Base-by-base conservation (phyloP, 192 early-diverging fungal species). In the Entrophospora sp. region DNA sequence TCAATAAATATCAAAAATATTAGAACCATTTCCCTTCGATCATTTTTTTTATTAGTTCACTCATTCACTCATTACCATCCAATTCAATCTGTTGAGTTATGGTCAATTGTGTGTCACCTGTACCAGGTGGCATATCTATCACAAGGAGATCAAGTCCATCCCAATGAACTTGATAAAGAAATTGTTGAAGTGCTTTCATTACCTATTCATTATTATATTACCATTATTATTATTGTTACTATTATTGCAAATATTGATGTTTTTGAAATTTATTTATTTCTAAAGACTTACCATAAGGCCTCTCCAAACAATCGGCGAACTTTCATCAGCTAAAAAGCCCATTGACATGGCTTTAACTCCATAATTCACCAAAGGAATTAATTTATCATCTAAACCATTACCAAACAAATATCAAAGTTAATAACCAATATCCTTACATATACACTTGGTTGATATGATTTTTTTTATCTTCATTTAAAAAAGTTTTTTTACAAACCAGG, bases 61-160 rank as follows among this genome's bases (percentile, higher is more conserved):
- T 22, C 13, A 1, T 20, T 18, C 24, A 1, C 2, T 22, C 9
- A 16, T 20, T 71, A 82, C 86, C 89, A 67, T 75, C 69, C 43
- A 93, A 36, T 40, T 72, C 72, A 5, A 93, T 71, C 61, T 89
- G 87, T 71, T 95, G 93, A 31, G 83, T 81, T 40, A 95, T 86
- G 5, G 91, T 87, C 51, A 95, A 67, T 71, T 93, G 91, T 2
- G 83, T 84, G 68, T 95, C 93, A n/a, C 92, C 92, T 2, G 93
- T 95, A 5, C 93, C 93, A 20, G 93, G 93, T 20, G 93, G 93
- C 84, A 92, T 87, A 64, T 95, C 93, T 58, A 95, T 85, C 16
- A 95, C 87, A 20, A 95, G 65, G 5, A 90, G 66, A 70, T 95
- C 93, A 25, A 90, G 46, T 2, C 75, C 73, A 8, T 70, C 74